Evolutionary conservation across 2,329 filamentous ascomycete genomes (phyloP).

Genomic region (Tolypocladium guangdongense): DNA sequence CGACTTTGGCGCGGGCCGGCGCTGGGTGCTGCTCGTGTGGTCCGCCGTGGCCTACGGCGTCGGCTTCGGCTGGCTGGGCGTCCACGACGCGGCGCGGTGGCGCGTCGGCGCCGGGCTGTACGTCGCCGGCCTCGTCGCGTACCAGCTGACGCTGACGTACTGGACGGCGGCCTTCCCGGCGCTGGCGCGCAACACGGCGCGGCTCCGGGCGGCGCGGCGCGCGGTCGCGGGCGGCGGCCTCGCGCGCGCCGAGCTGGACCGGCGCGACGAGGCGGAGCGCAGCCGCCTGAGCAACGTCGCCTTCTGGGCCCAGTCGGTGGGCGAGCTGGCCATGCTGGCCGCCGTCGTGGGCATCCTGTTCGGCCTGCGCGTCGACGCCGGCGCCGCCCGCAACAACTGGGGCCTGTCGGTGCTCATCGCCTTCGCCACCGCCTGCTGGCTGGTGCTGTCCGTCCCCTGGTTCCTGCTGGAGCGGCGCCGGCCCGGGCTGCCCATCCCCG

Average conservation of each 20-base stretch:
- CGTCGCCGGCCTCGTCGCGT: conserved; percentile 54
- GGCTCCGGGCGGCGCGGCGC: conserved; percentile 20
- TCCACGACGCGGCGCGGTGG: conserved; percentile 51
- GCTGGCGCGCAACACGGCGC: conserved; percentile 24
- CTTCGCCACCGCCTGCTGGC: conserved; percentile 53
- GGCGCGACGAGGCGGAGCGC: conserved; percentile 49
- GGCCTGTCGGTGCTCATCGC: conserved; percentile 54
- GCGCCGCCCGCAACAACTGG: conserved; percentile 52
- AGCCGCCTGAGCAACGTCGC: conserved; percentile 52
- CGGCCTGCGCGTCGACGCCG: conserved; percentile 46
- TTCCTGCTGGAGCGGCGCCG: conserved; percentile 54
- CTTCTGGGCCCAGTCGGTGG: conserved; percentile 53
- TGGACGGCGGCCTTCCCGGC: conserved; percentile 50
- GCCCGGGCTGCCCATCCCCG: conserved; percentile 37
- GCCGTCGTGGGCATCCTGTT: conserved; percentile 55
- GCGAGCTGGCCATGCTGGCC: conserved; percentile 52
- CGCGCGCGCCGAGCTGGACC: conserved; percentile 47
- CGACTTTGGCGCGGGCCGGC: conserved; percentile 55
- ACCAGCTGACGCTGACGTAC: conserved; percentile 57
- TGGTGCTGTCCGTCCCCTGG: conserved; percentile 54
- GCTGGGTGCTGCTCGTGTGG: conserved; percentile 50
- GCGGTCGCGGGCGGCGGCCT: conserved; percentile 33
- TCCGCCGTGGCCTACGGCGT: conserved; percentile 51
- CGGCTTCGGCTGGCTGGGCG: conserved; percentile 57
- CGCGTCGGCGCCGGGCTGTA: conserved; percentile 49